Percentiles rank a stretch among this genome's conserved stretches.
Conservation (phyloP, 2,329 filamentous ascomycete species). For the Xylaria sp. region DNA sequence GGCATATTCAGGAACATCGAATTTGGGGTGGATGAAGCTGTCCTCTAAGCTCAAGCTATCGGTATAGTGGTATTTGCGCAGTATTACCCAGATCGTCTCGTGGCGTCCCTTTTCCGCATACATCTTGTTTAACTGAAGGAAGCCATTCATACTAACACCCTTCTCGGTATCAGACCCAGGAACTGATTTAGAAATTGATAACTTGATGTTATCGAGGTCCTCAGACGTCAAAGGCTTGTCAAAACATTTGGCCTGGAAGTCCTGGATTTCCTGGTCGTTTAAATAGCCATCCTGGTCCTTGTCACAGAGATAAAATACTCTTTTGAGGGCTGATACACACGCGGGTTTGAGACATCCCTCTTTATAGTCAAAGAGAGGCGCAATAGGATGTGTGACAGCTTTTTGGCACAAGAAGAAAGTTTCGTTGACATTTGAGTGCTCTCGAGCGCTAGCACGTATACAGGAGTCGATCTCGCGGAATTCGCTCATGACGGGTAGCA, state of each 20-base stretch:
- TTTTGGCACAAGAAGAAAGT: slow-evolving; percentile 99
- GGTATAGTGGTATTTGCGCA: slow-evolving; percentile 94
- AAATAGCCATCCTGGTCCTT: slow-evolving; percentile 95
- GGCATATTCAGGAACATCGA: slow-evolving; percentile 91
- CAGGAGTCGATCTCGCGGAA: slow-evolving; percentile 99
- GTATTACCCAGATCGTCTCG: slow-evolving; percentile 97
- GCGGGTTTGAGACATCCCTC: slow-evolving; percentile 88
- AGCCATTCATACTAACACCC: slow-evolving; percentile 85
- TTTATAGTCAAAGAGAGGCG: slow-evolving; percentile 96
- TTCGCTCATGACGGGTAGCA: slow-evolving; percentile 97
- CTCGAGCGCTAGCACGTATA: slow-evolving; percentile 90
- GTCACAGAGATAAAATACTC: slow-evolving; percentile 96
- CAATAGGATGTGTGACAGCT: slow-evolving; percentile 95
- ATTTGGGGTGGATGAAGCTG: slow-evolving; percentile 89
- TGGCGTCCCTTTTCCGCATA: slow-evolving; percentile 98
- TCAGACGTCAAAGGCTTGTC: slow-evolving; percentile 83
- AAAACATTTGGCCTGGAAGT: slow-evolving; percentile 93
- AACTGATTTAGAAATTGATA: slow-evolving; percentile 78
- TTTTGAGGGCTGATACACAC: slow-evolving; percentile 84
- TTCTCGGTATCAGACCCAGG: slow-evolving; percentile 70
- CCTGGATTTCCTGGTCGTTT: slow-evolving; percentile 88
- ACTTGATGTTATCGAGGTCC: slow-evolving; percentile 91
- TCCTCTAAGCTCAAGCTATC: slow-evolving; percentile 94
- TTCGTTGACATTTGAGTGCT: slow-evolving; percentile 94
- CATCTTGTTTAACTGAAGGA: slow-evolving; percentile 91